Base-by-base conservation (phyloP, 352 stramenopile genomes). In the Globisporangium canariense region DNA sequence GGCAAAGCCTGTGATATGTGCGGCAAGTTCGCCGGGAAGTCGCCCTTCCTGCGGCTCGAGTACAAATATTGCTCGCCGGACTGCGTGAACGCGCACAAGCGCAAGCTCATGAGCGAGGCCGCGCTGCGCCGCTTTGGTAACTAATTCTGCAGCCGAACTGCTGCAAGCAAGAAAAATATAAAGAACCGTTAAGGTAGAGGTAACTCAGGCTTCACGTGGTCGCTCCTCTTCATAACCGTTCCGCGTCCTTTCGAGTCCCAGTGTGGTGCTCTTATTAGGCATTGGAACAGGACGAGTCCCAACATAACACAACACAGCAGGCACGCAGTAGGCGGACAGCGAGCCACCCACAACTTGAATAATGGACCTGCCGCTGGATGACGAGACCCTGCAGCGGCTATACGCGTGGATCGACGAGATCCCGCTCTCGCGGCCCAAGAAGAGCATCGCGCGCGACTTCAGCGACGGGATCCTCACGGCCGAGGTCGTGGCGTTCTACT, bases 391-490 rank as follows among this genome's bases (percentile, higher is more conserved):
- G 54, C 91, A 97, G 75, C 88, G 90, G 38, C 70, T 98, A 62
- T 98, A 98, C 68, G 88, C 89, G 32, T 98, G 96, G 96, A 94
- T 99, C 61, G 94, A 98, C 55, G 89, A 97, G 65, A 97, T 98
- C 64, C 91, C 94, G 53, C 74, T 99, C 13, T 97, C 88, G 25
- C 77, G 96, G 9, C 93, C 95, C 2, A 98, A 98, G 84, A 91
- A 93, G 64, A 98, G 97, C 73, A 98, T 98, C 60, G 73, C 91
- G 45, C 77, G 96, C 16, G 96, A 98, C 79, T 98, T 98, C 68
- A 98, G 91, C 66, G 96, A 98, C 74, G 95, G 88, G 18, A 93
- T 96, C 43, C 71, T 96, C 38, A 70, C 88, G 32, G 91, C 90
- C 18, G 92, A 98, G 62, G 90, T 98, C n/a, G 76, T 98, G 28